A percentile compares a stretch with the other conserved stretches of the same genome.
phyloP scores from a whole-genome alignment of 345 rosid genomes.

The Angophora floribunda region DNA sequence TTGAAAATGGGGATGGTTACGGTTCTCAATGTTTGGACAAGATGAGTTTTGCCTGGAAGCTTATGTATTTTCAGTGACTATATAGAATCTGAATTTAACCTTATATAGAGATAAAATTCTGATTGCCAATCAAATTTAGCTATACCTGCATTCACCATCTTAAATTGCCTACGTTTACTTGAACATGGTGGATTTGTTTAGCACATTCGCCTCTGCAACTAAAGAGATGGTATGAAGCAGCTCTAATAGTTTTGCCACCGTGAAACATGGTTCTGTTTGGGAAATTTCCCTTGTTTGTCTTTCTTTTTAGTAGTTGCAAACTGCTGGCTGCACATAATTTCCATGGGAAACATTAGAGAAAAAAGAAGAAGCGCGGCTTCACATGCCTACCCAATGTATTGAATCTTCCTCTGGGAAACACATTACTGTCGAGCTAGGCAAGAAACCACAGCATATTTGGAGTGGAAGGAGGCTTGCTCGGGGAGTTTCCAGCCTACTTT shows the following conservation, averaged over 20 bases:
- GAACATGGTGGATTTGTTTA: not conserved
- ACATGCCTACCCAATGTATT: too few species aligned
- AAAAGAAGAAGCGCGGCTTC: not conserved
- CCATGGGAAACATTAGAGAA: not conserved
- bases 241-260: not conserved
- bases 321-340: not conserved
- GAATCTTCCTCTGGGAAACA: not conserved
- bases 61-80: not conserved
- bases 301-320: not conserved
- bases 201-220: not conserved
- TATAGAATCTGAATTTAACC: not conserved
- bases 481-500: not conserved
- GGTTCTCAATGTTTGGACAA: not conserved
- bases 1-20: not conserved
- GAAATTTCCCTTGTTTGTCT: not conserved
- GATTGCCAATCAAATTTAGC: not conserved
- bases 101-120: too few species aligned
- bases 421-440: not conserved
- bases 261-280: not conserved
- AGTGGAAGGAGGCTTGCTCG: not conserved
- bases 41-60: not conserved
- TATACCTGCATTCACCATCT: not conserved
- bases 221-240: not conserved
- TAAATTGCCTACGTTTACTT: not conserved
- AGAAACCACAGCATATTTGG: not conserved